A percentile compares a stretch with the other conserved stretches of the same genome.
Conservation (phyloP, 306 rosid genomes). For the Vigna mungo region DNA sequence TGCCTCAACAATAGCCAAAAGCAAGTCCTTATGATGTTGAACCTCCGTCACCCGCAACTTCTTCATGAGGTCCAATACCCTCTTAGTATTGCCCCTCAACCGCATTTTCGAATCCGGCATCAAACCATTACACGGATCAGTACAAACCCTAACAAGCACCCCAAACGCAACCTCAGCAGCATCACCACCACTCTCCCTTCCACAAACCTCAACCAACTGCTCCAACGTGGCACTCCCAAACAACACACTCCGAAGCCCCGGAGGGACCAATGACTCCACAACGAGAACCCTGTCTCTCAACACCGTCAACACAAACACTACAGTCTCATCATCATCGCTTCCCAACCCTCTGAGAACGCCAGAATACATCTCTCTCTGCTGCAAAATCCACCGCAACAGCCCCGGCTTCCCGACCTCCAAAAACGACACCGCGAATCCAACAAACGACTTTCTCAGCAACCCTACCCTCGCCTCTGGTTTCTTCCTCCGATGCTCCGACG, state of each 20-base stretch:
- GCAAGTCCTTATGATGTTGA: slow-evolving; percentile 71
- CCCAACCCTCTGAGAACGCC: slow-evolving; percentile 74
- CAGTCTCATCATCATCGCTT: slow-evolving; percentile 85
- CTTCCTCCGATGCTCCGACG: slow-evolving; percentile 32
- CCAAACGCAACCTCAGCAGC: slow-evolving; percentile 64
- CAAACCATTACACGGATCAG: slow-evolving; percentile 83
- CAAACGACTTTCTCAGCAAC: slow-evolving; percentile 68
- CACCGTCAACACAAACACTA: slow-evolving; percentile 71
- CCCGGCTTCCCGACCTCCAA: slow-evolving; percentile 90
- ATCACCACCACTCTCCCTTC: slow-evolving; percentile 63
- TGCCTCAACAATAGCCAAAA: slow-evolving; percentile 73
- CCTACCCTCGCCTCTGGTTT: slow-evolving; percentile 40
- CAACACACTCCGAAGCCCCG: slow-evolving; percentile 80
- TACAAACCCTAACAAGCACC: slow-evolving; percentile 75
- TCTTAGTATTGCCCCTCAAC: slow-evolving; percentile 74
- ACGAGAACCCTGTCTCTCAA: slow-evolving; percentile 70
- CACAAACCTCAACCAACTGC: slow-evolving; percentile 70
- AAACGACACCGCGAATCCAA: slow-evolving; percentile 89
- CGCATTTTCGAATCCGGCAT: slow-evolving; percentile 73
- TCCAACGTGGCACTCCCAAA: slow-evolving; percentile 89
- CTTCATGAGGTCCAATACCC: slow-evolving; percentile 75
- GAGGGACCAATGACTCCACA: slow-evolving; percentile 70
- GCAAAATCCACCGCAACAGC: slow-evolving; percentile 76
- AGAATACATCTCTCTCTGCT: slow-evolving; percentile 84
- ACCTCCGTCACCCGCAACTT: slow-evolving; percentile 70